A percentile compares a stretch with the other conserved stretches of the same genome.
Conservation (phyloP, 2,329 filamentous ascomycete genomes). For the Cryphonectria carpinicola region DNA sequence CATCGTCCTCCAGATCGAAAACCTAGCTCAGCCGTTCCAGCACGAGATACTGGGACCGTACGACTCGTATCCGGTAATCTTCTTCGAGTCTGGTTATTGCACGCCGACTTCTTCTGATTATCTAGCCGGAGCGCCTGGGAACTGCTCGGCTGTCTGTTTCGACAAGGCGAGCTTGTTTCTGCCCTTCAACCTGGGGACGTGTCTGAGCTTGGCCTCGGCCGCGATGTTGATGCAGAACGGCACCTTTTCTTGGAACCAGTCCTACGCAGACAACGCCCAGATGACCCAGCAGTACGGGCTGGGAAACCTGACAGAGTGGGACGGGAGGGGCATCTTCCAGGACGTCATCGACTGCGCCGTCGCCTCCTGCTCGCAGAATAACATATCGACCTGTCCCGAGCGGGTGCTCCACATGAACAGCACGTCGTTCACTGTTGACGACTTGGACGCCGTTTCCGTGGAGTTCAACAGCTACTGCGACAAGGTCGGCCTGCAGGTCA, state of each 20-base stretch:
- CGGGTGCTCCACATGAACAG: neutral
- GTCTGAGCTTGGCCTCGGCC: conserved; percentile 6
- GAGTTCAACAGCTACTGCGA: neutral
- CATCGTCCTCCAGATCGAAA: neutral
- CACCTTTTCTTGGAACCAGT: neutral
- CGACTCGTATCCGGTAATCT: neutral
- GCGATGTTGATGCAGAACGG: conserved; percentile 14
- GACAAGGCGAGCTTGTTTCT: conserved; percentile 13
- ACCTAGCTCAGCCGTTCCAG: neutral
- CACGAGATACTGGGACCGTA: neutral
- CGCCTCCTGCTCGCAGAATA: conserved; percentile 9
- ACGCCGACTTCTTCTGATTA: neutral
- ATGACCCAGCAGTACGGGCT: neutral
- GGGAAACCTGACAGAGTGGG: conserved; percentile 15
- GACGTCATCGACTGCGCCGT: conserved; percentile 10
- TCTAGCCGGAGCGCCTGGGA: neutral
- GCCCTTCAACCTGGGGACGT: conserved; percentile 16
- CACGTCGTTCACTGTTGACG: neutral
- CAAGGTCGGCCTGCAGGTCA: conserved; percentile 5
- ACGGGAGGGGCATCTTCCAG: conserved; percentile 4
- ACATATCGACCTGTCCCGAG: conserved; percentile 3
- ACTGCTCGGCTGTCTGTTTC: conserved; percentile 14
- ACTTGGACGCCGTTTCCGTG: neutral
- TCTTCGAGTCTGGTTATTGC: neutral
- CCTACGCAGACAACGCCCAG: neutral